Conservation (phyloP, 2,329 filamentous ascomycete genomes). For the Trichoderma sp. region DNA sequence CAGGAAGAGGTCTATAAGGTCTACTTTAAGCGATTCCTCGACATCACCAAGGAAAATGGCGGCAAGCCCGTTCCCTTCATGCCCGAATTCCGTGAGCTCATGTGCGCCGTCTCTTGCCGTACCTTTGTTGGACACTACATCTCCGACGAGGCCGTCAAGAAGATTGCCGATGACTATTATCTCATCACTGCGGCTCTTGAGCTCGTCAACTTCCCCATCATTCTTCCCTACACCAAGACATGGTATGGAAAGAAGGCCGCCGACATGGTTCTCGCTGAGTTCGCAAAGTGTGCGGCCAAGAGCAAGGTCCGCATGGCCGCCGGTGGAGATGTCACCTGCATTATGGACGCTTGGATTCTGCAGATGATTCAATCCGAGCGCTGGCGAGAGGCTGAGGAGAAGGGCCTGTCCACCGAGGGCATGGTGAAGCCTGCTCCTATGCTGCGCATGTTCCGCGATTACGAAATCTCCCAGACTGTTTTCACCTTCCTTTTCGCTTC, state of each 20-base stretch:
- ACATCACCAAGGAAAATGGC: slow-evolving; percentile 67
- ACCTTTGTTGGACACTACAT: slow-evolving; percentile 99
- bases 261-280: slow-evolving; percentile 87
- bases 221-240: slow-evolving; percentile 89
- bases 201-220: slow-evolving; percentile 97
- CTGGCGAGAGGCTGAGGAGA: slow-evolving; percentile 75
- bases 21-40: slow-evolving; percentile 78
- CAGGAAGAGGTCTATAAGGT: slow-evolving; percentile 88
- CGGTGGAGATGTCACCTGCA: slow-evolving; percentile 82
- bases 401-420: slow-evolving; percentile 64
- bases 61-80: slow-evolving; percentile 84
- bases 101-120: slow-evolving; percentile 90
- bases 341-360: slow-evolving; percentile 93
- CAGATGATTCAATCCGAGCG: slow-evolving; percentile 80
- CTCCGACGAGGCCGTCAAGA: slow-evolving; percentile 83
- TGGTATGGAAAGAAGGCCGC: slow-evolving; percentile 97
- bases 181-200: slow-evolving; percentile 93
- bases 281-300: slow-evolving; percentile 88
- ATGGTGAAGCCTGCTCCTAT: slow-evolving; percentile 79
- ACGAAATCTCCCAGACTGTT: slow-evolving; percentile 87
- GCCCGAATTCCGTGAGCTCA: slow-evolving; percentile 86
- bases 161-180: slow-evolving; percentile 95
- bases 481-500: slow-evolving; percentile 98
- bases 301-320: slow-evolving; percentile 88
- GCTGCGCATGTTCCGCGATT: slow-evolving; percentile 83